Conservation (phyloP, 495 filamentous ascomycete species). For the Penicillium salamii region DNA sequence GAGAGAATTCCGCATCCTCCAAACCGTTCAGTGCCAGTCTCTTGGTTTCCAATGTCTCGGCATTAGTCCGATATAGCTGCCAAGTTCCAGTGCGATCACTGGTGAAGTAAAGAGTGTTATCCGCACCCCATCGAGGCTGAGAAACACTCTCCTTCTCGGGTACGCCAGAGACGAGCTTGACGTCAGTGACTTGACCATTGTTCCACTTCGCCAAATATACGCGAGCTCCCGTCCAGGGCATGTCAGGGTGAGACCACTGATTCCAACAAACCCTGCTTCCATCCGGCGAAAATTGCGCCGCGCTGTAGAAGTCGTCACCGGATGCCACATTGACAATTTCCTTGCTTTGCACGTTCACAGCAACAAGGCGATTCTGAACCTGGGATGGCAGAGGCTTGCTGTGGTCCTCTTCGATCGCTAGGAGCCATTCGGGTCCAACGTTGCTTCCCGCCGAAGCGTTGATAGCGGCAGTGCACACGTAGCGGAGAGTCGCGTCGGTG, state of each 20-base stretch:
- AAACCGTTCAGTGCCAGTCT: conserved; percentile 26
- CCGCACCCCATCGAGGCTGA: conserved; percentile 35
- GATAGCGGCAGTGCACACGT: conserved; percentile 24
- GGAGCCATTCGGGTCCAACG: conserved; percentile 18
- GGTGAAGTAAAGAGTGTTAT: conserved; percentile 34
- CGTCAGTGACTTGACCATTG: conserved; percentile 7
- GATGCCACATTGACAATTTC: conserved; percentile 19
- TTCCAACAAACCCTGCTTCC: conserved; percentile 35
- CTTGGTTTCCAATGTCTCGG: conserved; percentile 1
- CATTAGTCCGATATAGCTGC: conserved; percentile 26
- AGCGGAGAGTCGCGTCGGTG: background rate
- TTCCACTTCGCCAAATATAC: conserved; percentile 32
- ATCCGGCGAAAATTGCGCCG: conserved; percentile 37
- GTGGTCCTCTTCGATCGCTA: conserved; percentile 43
- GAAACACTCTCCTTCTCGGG: conserved; percentile 19
- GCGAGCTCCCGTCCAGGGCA: conserved; percentile 36
- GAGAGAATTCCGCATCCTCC: conserved; percentile 33
- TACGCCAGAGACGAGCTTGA: conserved; percentile 19
- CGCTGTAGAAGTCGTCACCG: conserved; percentile 42
- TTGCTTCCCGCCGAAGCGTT: conserved; percentile 18
- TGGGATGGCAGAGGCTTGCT: conserved; percentile 9
- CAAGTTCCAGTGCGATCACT: conserved; percentile 30
- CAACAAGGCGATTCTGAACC: conserved; percentile 33
- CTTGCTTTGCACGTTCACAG: conserved; percentile 27
- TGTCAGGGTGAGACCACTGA: conserved; percentile 42